phyloP scores from a whole-genome alignment of 2,329 filamentous ascomycete genomes.

The Fonsecaea multimorphosa region DNA sequence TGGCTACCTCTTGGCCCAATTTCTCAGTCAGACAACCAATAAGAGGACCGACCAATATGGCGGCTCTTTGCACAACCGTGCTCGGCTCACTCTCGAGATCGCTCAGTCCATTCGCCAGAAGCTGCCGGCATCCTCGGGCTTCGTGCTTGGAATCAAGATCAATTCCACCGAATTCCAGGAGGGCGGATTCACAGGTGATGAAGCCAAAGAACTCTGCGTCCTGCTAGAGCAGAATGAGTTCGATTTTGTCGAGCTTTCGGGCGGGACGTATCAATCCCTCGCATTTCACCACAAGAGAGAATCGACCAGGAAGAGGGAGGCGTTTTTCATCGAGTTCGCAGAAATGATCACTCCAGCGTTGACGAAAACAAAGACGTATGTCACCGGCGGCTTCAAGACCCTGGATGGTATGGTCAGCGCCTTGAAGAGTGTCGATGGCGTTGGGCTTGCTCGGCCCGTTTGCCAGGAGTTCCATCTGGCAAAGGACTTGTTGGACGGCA shows the following conservation, averaged over 20 bases:
- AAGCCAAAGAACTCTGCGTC: slow-evolving; percentile 54
- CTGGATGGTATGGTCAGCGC: slow-evolving; percentile 64
- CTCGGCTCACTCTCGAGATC: slow-evolving; percentile 64
- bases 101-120: slow-evolving; percentile 46
- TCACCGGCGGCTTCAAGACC: slow-evolving; percentile 65
- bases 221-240: slow-evolving; percentile 45
- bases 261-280: slow-evolving; percentile 64
- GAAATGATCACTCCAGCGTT: slow-evolving; percentile 58
- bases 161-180: slow-evolving; percentile 63
- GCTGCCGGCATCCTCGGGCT: slow-evolving; percentile 40
- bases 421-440: slow-evolving; percentile 63
- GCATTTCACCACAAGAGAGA: slow-evolving; percentile 61
- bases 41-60: slow-evolving; percentile 69
- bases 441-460: slow-evolving; percentile 62
- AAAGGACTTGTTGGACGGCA: slow-evolving; percentile 43
- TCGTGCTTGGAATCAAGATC: slow-evolving; percentile 63
- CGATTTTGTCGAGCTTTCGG: slow-evolving; percentile 63
- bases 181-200: slow-evolving; percentile 53
- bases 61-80: slow-evolving; percentile 69
- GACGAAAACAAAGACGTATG: slow-evolving; percentile 61
- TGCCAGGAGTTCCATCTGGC: slow-evolving; percentile 56
- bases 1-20: slow-evolving; percentile 65
- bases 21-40: slow-evolving; percentile 60
- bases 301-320: slow-evolving; percentile 61
- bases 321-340: slow-evolving; percentile 67